Evolutionary conservation across 2,329 filamentous ascomycete genomes (phyloP).

Genomic region (Colletotrichum gloeosporioides): DNA sequence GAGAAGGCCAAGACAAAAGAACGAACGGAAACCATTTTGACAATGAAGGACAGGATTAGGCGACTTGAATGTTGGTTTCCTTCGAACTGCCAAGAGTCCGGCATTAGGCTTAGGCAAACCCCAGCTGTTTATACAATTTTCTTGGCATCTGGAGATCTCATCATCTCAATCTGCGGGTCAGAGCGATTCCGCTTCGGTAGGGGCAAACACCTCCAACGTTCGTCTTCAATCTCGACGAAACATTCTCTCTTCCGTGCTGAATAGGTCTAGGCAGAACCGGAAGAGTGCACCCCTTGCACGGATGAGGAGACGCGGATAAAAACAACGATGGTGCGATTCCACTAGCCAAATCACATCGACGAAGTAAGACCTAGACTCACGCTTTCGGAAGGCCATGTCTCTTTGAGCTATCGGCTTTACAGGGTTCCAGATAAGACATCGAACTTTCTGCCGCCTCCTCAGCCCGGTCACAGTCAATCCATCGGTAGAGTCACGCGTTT

Average conservation of each 20-base stretch:
- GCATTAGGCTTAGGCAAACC: neutral
- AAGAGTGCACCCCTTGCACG: neutral
- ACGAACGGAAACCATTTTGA: neutral
- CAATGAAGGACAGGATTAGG: neutral
- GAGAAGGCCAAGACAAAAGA: constrained; percentile 8
- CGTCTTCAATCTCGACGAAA: neutral
- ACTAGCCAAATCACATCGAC: too few relatives aligned
- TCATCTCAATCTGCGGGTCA: too few relatives aligned
- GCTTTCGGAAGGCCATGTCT: neutral
- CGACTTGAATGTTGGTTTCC: neutral
- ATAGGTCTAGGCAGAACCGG: neutral
- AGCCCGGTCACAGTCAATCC: too few relatives aligned
- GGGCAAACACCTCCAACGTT: neutral
- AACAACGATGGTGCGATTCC: neutral
- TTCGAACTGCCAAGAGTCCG: neutral
- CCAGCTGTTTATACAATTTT: neutral
- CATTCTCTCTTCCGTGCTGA: neutral
- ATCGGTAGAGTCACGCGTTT: too few relatives aligned
- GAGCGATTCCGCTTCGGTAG: too few relatives aligned
- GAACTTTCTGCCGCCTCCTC: too few relatives aligned
- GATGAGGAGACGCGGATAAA: neutral
- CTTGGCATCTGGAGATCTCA: neutral
- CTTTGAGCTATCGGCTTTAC: neutral
- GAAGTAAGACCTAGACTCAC: neutral
- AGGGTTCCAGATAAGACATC: too few relatives aligned